Conservation (phyloP, 257 asterid species). For the Salvia rosmarinus region DNA sequence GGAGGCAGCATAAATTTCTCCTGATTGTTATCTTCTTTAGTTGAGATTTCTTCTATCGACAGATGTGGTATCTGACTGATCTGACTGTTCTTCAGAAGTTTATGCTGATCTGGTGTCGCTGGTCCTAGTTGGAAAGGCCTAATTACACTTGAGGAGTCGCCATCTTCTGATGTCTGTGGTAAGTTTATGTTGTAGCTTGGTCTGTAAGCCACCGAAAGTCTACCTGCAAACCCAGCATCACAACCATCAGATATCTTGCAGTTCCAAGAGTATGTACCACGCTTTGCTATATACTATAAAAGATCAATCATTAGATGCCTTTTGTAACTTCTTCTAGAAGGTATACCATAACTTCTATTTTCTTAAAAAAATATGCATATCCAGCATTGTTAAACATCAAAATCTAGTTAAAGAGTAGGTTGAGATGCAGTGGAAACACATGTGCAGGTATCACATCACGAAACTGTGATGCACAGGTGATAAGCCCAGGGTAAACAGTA, state of each 20-base stretch:
- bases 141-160: conserved; percentile 41
- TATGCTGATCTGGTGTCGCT: conserved; percentile 59
- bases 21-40: conserved; percentile 38
- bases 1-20: conserved; percentile 39
- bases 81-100: conserved; percentile 38
- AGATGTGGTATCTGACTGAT: conserved; percentile 35
- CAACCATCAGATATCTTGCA: conserved; percentile 4
- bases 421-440: background rate
- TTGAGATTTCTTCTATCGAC: conserved; percentile 33
- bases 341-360: background rate
- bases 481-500: too few species aligned
- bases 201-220: conserved; percentile 40
- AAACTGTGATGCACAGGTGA: too few species aligned
- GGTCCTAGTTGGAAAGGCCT: conserved; percentile 48
- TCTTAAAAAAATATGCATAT: background rate
- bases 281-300: background rate
- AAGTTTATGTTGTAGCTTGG: conserved; percentile 42
- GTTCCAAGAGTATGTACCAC: conserved; percentile 20
- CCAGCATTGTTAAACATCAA: background rate
- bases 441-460: background rate
- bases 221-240: conserved; percentile 49
- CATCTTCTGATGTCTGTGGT: conserved; percentile 41
- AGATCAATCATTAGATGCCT: too few species aligned
- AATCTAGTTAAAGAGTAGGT: background rate
- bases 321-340: background rate